Evolutionary conservation across 1,284 basidiomycete genomes (phyloP), one percentile per base, ranked within the genome.

Genomic region (Cutaneotrichosporon curvatum): DNA sequence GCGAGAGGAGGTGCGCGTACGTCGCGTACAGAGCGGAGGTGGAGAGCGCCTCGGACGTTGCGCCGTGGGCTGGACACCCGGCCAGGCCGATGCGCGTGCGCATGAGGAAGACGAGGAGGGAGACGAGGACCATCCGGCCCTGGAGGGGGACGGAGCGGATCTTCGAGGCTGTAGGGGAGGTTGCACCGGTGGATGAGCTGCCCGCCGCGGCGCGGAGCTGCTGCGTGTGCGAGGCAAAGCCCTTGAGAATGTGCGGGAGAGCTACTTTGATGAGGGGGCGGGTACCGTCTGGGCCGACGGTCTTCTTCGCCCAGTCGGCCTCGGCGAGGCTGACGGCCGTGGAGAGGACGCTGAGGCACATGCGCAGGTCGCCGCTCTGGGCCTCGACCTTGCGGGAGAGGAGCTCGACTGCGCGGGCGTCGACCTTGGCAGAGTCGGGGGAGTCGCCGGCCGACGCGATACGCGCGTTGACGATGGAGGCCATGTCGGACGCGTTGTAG

Each of bases 321-420:
- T 73, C 71, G 15, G 68, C 65, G 9, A 70, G 56, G 25, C 57
- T 51, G 39, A 71, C 60, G 3, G 69, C 68, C 5, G 64, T 61
- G 12, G 60, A 50, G n/a, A 71, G 59, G 20, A 68, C 63, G n/a
- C 65, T 63, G 7, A 73, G 58, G 48, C 69, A 72, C 65, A 69
- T 70, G 42, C 72, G 48, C 21, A 73, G 48, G 56, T 73, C 72
- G n/a, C 72, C 72, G 48, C 71, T 72, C 55, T 70, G 66, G 11
- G 70, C 70, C 50, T 72, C 68, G 30, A 72, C 70, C 46, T 72
- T 72, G 20, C 67, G 58, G 22, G 61, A 59, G 11, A 71, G 58
- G 6, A 73, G 61, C 48, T 69, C 68, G 31, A 68, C 53, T 4
- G 71, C 70, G 23, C 67, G 67, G 22, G 53, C 45, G 45, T 73